Evolutionary conservation across 2,329 filamentous ascomycete species (phyloP), one percentile per base, ranked within the genome.

Genomic region (Aspergillus bombycis): DNA sequence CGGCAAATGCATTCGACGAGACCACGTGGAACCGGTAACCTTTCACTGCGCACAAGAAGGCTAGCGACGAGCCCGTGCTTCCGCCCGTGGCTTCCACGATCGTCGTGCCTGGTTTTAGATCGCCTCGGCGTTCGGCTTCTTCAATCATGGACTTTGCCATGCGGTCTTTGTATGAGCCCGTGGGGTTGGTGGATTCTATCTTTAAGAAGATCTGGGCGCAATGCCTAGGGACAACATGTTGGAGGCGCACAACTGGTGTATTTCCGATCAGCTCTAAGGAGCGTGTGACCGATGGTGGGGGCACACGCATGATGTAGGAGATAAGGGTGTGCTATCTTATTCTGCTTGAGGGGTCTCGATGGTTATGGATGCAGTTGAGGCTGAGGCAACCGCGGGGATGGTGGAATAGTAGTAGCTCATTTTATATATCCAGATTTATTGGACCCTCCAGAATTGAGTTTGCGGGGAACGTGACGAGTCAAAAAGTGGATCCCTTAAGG

Each of bases 91-190:
- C 93, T 85, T 97, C 94, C 74, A 97, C 96, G 71, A 97, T 82
- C 48, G 92, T 96, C 79, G 96, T 92, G 61, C 93, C 93, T 28
- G 93, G 93, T 84, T 93, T 95, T 80, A 97, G 95, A 67, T 92
- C 87, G 34, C 93, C 93, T 58, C 86, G 89, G 75, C 86, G 87
- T 84, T 97, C 93, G 36, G 94, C 94, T 76, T 93, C 90, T 80
- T 97, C 92, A 65, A 97, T 89, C 93, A 97, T 97, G 73, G 93
- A 89, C 75, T 95, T 83, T 12, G 94, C 93, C 74, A 97, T 97
- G 64, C 92, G 85, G 80, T 95, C 92, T 79, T 96, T 95, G 75
- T 95, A 90, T 71, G 90, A 93, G 69, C 92, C 92, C 62, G 92
- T 92, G 19, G 92, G 91, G 77, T 93, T 95, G 84, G 94, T 93